These are phyloP conservation scores for Termitomyces sp. DNA, from an alignment of 768 basidiomycete genomes.

Conservation along the genomic window DNA sequence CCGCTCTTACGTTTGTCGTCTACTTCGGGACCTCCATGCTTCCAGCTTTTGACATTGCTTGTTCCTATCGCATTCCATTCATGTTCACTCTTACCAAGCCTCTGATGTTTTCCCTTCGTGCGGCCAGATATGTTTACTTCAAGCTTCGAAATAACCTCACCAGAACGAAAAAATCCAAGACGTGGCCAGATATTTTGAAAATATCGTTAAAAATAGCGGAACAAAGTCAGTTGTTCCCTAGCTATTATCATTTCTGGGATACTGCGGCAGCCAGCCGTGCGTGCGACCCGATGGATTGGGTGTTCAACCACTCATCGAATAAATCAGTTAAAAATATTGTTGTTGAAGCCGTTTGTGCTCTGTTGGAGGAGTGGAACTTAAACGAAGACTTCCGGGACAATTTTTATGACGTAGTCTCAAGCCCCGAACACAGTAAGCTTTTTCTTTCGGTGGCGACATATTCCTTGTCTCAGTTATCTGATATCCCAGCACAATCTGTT, in stretches of 20 bases:
- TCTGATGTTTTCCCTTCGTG: not conserved
- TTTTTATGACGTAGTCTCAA: not conserved
- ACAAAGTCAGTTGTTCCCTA: not conserved
- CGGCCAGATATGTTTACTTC: not conserved
- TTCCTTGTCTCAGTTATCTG: not conserved
- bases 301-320: constrained; percentile 1
- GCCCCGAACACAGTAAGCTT: not conserved
- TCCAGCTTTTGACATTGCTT: not conserved
- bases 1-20: not conserved
- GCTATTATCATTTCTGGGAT: not conserved
- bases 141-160: not conserved
- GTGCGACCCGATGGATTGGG: not conserved
- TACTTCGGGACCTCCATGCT: not conserved
- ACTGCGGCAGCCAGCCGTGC: not conserved
- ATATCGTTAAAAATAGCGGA: not conserved
- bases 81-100: not conserved
- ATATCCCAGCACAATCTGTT: not conserved
- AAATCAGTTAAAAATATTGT: not conserved
- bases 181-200: not conserved
- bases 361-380: not conserved
- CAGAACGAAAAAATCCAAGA: not conserved
- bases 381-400: not conserved
- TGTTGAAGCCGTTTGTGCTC: not conserved
- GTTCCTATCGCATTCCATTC: not conserved
- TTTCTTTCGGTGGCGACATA: not conserved